Evolutionary conservation across 2,329 filamentous ascomycete genomes (phyloP).

Genomic region (Ustulina deusta): DNA sequence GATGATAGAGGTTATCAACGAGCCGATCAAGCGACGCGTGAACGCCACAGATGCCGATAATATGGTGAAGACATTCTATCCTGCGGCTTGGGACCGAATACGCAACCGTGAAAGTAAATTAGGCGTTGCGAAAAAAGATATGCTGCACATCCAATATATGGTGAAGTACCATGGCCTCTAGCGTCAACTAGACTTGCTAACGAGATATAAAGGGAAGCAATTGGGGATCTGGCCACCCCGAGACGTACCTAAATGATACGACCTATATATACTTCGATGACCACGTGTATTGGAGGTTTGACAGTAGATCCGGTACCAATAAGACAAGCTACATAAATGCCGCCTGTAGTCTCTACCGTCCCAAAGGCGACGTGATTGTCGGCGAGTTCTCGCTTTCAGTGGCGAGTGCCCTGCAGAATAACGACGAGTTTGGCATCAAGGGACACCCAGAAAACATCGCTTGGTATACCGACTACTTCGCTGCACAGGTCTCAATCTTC

Average conservation of each 20-base stretch:
- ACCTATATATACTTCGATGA: constrained; percentile 52
- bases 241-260: constrained; percentile 53
- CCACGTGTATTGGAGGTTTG: constrained; percentile 57
- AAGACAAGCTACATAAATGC: constrained; percentile 64
- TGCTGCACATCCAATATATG: constrained; percentile 59
- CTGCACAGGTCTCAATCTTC: constrained; percentile 65
- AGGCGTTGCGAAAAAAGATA: constrained; percentile 52
- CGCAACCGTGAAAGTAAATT: constrained; percentile 57
- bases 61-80: constrained; percentile 59
- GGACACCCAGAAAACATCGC: constrained; percentile 53
- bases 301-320: constrained; percentile 55
- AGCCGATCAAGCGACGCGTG: constrained; percentile 55
- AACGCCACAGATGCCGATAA: constrained; percentile 47
- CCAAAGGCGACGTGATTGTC: constrained; percentile 60
- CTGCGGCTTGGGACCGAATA: constrained; percentile 58
- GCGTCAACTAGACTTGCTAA: neutral
- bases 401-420: constrained; percentile 60
- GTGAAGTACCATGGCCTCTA: constrained; percentile 20
- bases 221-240: constrained; percentile 64
- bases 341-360: constrained; percentile 58
- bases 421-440: constrained; percentile 50
- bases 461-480: constrained; percentile 68
- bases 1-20: constrained; percentile 65
- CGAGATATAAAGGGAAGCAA: constrained; percentile 44
- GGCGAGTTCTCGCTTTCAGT: constrained; percentile 69